Conservation (phyloP, 2,329 filamentous ascomycete species). For the Rhynchosporium secalis region DNA sequence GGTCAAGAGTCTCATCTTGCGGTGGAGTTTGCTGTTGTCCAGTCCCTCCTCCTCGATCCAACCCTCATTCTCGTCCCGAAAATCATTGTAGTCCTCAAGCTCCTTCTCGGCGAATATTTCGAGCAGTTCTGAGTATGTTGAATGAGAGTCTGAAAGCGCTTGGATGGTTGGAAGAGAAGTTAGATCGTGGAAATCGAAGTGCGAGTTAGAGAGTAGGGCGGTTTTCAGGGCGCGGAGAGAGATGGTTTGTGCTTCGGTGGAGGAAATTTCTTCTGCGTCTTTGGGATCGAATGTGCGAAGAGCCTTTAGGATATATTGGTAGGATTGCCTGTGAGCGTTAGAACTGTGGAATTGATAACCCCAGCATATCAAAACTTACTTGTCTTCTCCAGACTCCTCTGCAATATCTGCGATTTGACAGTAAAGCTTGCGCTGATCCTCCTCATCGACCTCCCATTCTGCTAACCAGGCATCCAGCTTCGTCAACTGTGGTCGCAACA, state of each 20-base stretch:
- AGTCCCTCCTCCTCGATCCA: slow-evolving; percentile 77
- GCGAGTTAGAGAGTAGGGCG: slow-evolving; percentile 63
- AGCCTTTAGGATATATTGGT: slow-evolving; percentile 66
- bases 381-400: slow-evolving; percentile 72
- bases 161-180: slow-evolving; percentile 76
- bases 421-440: slow-evolving; percentile 83
- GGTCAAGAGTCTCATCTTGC: slow-evolving; percentile 95
- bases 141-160: slow-evolving; percentile 80
- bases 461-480: slow-evolving; percentile 80
- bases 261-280: slow-evolving; percentile 55
- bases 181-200: slow-evolving; percentile 74
- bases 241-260: slow-evolving; percentile 60
- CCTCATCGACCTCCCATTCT: slow-evolving; percentile 78
- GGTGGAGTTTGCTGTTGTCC: slow-evolving; percentile 74
- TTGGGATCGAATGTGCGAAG: slow-evolving; percentile 60
- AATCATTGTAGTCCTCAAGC: slow-evolving; percentile 93
- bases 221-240: slow-evolving; percentile 67
- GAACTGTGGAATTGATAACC: slow-evolving; percentile 15
- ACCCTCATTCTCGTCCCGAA: slow-evolving; percentile 85
- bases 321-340: slow-evolving; percentile 53
- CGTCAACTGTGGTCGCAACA: slow-evolving; percentile 78
- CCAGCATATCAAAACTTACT: slow-evolving; percentile 52
- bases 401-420: slow-evolving; percentile 81
- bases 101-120: slow-evolving; percentile 95
- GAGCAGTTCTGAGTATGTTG: slow-evolving; percentile 85